These are phyloP conservation scores for Ilex paraguariensis DNA, from an alignment of 305 asterid genomes.

Conservation along the genomic window DNA sequence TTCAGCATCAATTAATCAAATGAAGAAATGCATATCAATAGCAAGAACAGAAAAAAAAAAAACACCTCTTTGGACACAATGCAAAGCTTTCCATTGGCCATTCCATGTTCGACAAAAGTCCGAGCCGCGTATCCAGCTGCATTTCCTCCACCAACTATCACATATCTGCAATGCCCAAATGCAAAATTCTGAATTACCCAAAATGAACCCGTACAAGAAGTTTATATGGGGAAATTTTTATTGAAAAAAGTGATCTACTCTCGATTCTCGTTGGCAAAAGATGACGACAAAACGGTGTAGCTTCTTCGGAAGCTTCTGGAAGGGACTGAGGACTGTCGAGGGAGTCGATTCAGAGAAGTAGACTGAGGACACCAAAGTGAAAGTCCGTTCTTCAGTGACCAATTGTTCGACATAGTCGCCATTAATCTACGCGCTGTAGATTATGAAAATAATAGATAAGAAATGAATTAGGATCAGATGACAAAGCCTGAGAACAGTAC, in stretches of 20 bases:
- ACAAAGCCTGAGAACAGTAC: no score
- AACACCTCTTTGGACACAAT: conserved; percentile 89
- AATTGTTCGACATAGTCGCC: conserved; percentile 48
- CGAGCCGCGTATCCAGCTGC: conserved; percentile 93
- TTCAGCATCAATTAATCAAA: not conserved
- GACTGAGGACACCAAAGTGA: conserved; percentile 57
- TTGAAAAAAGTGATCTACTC: conserved; percentile 43
- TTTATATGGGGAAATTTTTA: not conserved
- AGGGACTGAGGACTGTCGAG: conserved; percentile 21
- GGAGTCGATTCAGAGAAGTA: conserved; percentile 41
- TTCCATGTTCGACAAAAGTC: conserved; percentile 81
- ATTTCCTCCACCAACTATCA: conserved; percentile 95
- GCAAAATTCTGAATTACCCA: not conserved
- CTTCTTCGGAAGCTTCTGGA: conserved; percentile 45
- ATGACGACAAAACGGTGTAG: conserved; percentile 56
- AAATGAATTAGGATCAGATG: not conserved
- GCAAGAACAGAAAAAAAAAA: conserved; percentile 10
- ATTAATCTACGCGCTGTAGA: conserved; percentile 33
- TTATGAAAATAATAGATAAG: not conserved
- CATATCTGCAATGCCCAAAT: conserved; percentile 39
- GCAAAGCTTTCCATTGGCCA: conserved; percentile 92
- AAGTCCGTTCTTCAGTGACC: conserved; percentile 60
- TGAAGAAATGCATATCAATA: not conserved
- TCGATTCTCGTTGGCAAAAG: conserved; percentile 79
- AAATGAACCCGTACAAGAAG: not conserved